phyloP scores from a whole-genome alignment of 2,329 filamentous ascomycete genomes.

The Hirsutella minnesotensis region DNA sequence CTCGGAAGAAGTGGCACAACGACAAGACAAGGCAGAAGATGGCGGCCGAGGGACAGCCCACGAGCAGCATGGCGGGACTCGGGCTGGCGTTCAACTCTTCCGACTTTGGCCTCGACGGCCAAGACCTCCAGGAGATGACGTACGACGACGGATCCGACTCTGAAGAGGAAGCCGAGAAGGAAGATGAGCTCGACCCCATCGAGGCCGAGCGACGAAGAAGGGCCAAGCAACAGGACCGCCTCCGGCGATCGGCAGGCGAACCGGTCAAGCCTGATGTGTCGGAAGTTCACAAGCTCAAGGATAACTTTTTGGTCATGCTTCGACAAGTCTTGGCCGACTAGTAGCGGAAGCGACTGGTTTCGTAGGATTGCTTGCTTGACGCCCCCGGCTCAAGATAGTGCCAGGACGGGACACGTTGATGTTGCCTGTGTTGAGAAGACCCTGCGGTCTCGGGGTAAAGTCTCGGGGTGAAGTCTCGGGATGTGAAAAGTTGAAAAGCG shows the following conservation, averaged over 20 bases:
- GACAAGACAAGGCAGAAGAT: slow-evolving; percentile 98
- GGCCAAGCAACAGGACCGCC: slow-evolving; percentile 64
- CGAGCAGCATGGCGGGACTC: slow-evolving; percentile 36
- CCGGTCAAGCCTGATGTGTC: slow-evolving; percentile 67
- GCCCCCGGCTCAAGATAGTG: too few relatives aligned
- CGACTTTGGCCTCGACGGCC: slow-evolving; percentile 83
- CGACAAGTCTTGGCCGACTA: slow-evolving; percentile 69
- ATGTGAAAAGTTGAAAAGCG: too few relatives aligned
- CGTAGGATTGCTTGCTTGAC: too few relatives aligned
- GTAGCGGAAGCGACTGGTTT: not conserved
- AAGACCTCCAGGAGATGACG: slow-evolving; percentile 76
- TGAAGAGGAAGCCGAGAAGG: slow-evolving; percentile 58
- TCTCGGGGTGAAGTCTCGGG: too few relatives aligned
- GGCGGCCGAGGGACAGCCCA: slow-evolving; percentile 61
- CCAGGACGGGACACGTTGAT: too few relatives aligned
- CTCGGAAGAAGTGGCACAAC: slow-evolving; percentile 93
- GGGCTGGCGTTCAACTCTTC: slow-evolving; percentile 57
- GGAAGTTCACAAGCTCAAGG: slow-evolving; percentile 69
- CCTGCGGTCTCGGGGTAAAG: too few relatives aligned
- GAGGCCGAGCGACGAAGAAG: slow-evolving; percentile 71
- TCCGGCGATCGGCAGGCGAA: slow-evolving; percentile 72
- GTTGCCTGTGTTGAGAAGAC: too few relatives aligned
- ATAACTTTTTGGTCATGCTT: slow-evolving; percentile 72
- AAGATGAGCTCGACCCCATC: slow-evolving; percentile 78
- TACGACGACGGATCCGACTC: slow-evolving; percentile 61